Evolutionary conservation across 352 stramenopile genomes (phyloP), one percentile per base, ranked within the genome.

Genomic region (Phytophthora cactorum): DNA sequence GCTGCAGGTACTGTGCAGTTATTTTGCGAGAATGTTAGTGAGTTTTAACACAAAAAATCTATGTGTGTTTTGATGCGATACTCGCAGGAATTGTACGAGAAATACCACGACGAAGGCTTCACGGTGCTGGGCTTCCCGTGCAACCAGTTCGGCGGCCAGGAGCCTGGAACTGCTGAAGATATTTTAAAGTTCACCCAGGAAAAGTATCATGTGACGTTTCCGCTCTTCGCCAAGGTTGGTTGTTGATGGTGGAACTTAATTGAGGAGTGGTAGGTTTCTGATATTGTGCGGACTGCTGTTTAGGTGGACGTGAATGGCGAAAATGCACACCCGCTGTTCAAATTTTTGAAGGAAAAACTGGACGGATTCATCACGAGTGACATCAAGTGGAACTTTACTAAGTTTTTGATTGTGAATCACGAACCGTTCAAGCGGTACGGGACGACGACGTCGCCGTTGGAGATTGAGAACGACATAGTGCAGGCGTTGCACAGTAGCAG

Each of bases 71-170:
- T 43, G 3, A 17, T 36, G 12, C 22, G 22, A 22, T 22, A 22
- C 22, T 22, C 22, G 22, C 60, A 95, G 86, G 63, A 70, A 52
- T 59, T 93, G 44, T 92, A 93, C 44, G 81, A 90, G 7, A 91
- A 90, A 66, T 91, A 95, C 63, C 77, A 90, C 47, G 52, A 75
- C 28, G 54, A 79, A 44, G 88, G 88, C 1, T 81, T 98, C 41
- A 86, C 87, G 70, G 93, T 98, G 66, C 72, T 98, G 36, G 93
- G 81, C 17, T 98, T 99, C 78, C 96, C 96, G 6, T 98, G 96
- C 86, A 98, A 99, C 78, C 96, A 99, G 72, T 99, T 99, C 75
- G 95, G 93, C 15, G 59, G 77, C 9, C 93, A 98, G 73, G 94
- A 99, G 74, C 84, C 90, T 5, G 77, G 86, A 31, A 81, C 70